Conservation (phyloP, 2,329 filamentous ascomycete genomes). For the Pyricularia sp. region DNA sequence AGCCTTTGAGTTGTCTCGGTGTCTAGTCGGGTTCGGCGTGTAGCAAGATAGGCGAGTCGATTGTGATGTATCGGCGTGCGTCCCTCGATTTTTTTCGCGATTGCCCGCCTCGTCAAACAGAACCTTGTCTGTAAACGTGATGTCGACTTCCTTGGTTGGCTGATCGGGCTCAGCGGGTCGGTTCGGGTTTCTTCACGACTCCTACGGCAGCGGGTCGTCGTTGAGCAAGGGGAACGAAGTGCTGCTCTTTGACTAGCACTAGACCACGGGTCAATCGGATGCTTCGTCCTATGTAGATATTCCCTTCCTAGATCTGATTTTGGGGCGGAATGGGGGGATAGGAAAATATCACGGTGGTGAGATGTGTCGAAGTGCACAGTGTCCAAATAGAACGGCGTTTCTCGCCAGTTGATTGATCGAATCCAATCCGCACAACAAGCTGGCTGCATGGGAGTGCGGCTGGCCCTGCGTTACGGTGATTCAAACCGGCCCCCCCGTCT, state of each 20-base stretch:
- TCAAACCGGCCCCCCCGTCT: conserved; percentile 5
- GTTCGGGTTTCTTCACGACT: neutral
- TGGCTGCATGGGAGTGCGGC: neutral
- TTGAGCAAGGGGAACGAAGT: neutral
- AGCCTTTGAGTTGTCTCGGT: conserved; percentile 9
- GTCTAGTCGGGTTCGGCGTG: neutral
- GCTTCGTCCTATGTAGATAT: neutral
- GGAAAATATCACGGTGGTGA: neutral
- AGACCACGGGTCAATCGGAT: neutral
- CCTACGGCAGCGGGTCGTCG: neutral
- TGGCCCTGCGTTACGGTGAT: neutral
- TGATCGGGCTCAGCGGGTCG: conserved; percentile 1
- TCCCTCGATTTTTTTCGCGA: neutral
- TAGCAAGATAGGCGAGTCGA: neutral
- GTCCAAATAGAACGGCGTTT: neutral
- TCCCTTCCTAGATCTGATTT: neutral
- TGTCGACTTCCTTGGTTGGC: conserved; percentile 4
- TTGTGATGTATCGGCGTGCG: neutral
- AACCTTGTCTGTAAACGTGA: neutral
- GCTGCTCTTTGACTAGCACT: neutral
- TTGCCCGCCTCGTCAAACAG: neutral
- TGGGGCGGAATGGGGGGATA: neutral
- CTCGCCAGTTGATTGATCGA: neutral
- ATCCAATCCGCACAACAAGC: neutral
- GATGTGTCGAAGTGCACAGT: conserved; percentile 1